Evolutionary conservation across 1,284 basidiomycete species (phyloP).

Genomic region (Xerocomus amazonicus): DNA sequence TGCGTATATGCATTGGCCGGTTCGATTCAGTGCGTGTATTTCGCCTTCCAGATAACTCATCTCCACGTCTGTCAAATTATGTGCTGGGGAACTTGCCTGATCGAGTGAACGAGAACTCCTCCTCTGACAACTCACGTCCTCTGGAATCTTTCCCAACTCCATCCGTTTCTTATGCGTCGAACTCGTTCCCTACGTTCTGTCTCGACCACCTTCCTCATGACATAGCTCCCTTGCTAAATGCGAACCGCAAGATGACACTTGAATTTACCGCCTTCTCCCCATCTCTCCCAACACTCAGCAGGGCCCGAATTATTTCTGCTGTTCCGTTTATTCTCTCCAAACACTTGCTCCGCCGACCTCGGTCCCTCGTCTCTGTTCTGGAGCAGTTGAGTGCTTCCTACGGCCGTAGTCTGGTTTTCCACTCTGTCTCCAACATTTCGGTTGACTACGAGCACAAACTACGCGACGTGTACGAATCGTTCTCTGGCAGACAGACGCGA

Average conservation of each 20-base stretch:
- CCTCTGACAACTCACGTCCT: background rate
- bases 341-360: conserved; percentile 18
- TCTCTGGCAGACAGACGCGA: conserved; percentile 32
- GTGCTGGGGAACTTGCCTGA: background rate
- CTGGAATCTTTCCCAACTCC: background rate
- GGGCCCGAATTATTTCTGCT: conserved; percentile 22
- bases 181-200: conserved; percentile 10
- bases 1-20: conserved; percentile 17
- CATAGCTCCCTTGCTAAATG: conserved; percentile 5
- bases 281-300: conserved; percentile 19
- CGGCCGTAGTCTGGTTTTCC: conserved; percentile 37
- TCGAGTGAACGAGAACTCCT: conserved; percentile 1
- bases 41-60: background rate
- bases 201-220: conserved; percentile 22
- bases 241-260: conserved; percentile 15
- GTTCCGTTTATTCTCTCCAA: conserved; percentile 27
- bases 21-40: background rate
- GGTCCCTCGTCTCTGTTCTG: conserved; percentile 22
- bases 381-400: conserved; percentile 22
- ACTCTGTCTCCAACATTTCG: conserved; percentile 44
- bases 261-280: conserved; percentile 32
- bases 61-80: background rate
- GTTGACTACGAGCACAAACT: conserved; percentile 31
- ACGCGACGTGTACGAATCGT: conserved; percentile 23
- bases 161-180: conserved; percentile 5